These are phyloP conservation scores for Boletus speciosus DNA, from an alignment of 768 basidiomycete genomes.

Conservation along the genomic window DNA sequence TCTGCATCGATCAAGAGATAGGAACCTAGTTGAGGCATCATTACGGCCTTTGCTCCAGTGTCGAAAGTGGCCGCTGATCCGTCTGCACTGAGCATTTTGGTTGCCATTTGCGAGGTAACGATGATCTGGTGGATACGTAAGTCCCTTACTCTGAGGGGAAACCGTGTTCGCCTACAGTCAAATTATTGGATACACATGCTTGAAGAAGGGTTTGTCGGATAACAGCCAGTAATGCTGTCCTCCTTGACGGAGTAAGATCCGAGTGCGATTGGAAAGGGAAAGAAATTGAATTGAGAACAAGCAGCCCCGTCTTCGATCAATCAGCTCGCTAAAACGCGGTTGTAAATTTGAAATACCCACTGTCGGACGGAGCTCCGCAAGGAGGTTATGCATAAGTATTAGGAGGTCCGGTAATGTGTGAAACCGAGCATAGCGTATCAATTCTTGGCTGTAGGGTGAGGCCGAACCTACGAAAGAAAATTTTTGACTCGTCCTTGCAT, in stretches of 20 bases:
- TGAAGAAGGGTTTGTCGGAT: constrained; percentile 53
- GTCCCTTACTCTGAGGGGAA: neutral
- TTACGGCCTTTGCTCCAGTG: constrained; percentile 56
- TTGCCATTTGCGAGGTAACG: constrained; percentile 66
- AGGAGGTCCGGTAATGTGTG: constrained; percentile 53
- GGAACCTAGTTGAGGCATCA: constrained; percentile 65
- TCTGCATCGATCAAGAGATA: constrained; percentile 8
- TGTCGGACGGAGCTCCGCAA: constrained; percentile 44
- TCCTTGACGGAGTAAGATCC: constrained; percentile 37
- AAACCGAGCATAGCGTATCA: constrained; percentile 31
- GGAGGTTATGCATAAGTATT: constrained; percentile 54
- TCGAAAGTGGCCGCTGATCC: constrained; percentile 66
- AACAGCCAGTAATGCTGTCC: constrained; percentile 44
- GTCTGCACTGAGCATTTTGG: constrained; percentile 61
- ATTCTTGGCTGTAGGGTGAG: constrained; percentile 26
- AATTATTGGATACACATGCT: constrained; percentile 42
- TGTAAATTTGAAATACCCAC: constrained; percentile 35
- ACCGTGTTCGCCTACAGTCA: constrained; percentile 42
- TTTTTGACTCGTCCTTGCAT: constrained; percentile 3
- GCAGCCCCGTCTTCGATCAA: constrained; percentile 42
- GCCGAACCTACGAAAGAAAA: constrained; percentile 39
- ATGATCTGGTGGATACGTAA: constrained; percentile 39
- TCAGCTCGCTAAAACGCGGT: constrained; percentile 9
- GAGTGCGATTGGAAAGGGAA: constrained; percentile 59
- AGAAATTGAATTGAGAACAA: constrained; percentile 65